Evolutionary conservation across 305 asterid genomes (phyloP), one percentile per base, ranked within the genome.

Genomic region (Solanum hybrid): DNA sequence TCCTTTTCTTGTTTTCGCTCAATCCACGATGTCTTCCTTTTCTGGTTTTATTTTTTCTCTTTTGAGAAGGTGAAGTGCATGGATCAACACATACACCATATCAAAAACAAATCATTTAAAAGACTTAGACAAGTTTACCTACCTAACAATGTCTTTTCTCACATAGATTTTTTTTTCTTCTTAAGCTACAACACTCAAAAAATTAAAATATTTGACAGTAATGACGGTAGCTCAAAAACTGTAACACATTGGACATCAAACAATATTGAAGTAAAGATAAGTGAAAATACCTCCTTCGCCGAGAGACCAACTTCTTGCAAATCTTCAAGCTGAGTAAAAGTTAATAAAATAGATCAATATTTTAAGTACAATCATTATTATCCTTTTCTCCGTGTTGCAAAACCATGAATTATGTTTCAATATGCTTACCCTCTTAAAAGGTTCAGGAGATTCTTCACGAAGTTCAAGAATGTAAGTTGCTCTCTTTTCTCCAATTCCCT

Each of bases 401-500:
- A 56, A 66, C 32, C 38, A 89, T 7, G 27, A 19, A 26, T 35
- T 42, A 22, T 69, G 80, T 42, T 40, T 17, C 5, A 56, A 38
- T 17, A 34, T 89, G 4, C 98, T 92, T 92, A 97, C 98, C 17
- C 60, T 92, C 91, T 96, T 97, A 89, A 96, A 97, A 88, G 97
- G 99, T 87, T 94, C 95, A 1, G 96, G 95, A 86, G 98, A 93
- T 87, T 94, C 95, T 88, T 95, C 95, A 5, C 98, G 98, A 72
- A 92, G 94, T 90, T 96, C 92, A 82, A 97, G 95, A 89, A 97
- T 96, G 78, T 92, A 94, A 13, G 94, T 87, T n/a, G 99, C 97
- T 92, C 99, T 93, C 89, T 96, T 96, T 89, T 97, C 99, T 86
- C 98, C 98, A 89, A 96, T 97, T n/a, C 98, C 98, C 99, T 97